Evolutionary conservation across 2,329 filamentous ascomycete species (phyloP), one percentile per base, ranked within the genome.

Genomic region (Xylariomycetidae sp.): DNA sequence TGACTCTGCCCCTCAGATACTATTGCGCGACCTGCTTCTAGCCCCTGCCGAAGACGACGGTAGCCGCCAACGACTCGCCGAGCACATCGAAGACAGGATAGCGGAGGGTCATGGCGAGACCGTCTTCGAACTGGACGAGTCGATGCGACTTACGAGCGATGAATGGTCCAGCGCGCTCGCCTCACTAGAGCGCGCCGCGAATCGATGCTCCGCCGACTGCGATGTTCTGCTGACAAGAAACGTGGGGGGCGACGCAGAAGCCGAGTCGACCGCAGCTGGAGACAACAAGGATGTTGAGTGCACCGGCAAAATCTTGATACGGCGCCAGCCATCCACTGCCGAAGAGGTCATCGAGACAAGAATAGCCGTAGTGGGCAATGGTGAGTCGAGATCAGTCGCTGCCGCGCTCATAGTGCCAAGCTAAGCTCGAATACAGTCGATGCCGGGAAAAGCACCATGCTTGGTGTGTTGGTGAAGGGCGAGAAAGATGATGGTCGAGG

Each of bases 281-380:
- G 38, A 73, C 68, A 35, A 70, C 37, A 89, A 85, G 51, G 79
- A 85, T 40, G 82, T 76, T 45, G 81, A 79, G 33, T 82, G 80
- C 45, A 84, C 78, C 43, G 88, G 89, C n/a, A 96, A 95, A 58
- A 59, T 95, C 31, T 74, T 96, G 49, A 74, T 96, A 39, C 78
- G 92, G 24, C 79, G 82, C 52, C 66, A 75, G 15, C 87, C 89
- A 3, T 65, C 72, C 14, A 82, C 72, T 10, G 75, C 86, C 5
- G 88, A 96, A 55, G 79, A 93, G 37, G 85, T 94, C 17, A 95
- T 95, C 40, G 92, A 98, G 70, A 95, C 90, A 8, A 70, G 92
- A 47, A 93, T 98, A 63, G 92, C 90, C 1, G 92, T 98, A 0
- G 92, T 98, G 6, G 92, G 92, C 30, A 98, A 98, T 65, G 86